Evolutionary conservation across 495 filamentous ascomycete genomes (phyloP), one percentile per base, ranked within the genome.

Genomic region (Mytilinidion resinicola): DNA sequence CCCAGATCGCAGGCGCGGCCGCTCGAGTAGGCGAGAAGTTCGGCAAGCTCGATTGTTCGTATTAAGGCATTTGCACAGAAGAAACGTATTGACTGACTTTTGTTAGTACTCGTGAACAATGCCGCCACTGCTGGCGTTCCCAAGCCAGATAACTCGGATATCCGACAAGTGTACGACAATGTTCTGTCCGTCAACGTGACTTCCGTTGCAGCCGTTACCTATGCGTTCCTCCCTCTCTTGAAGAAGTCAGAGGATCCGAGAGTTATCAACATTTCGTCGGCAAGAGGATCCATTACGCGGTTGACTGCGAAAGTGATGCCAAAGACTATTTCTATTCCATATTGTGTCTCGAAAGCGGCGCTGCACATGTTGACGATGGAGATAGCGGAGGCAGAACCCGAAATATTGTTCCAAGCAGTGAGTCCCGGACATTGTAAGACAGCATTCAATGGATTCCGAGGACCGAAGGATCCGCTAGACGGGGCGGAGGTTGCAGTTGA

Each of bases 401-500:
- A 48, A 11, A 49, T 60, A 15, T 20, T 47, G 50, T 55, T 55
- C 51, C 19, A 48, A 4, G 57, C 34, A 9, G 57, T 43, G 9
- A 15, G 15, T 15, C 57, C 57, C 1, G 51, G 57, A 33, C 17
- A 46, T 19, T 53, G 53, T 6, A 54, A 55, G 57, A 60, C 57
- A 6, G 51, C 57, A 7, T 55, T 60, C 19, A 60, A 56, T 39
- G 38, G 51, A 1, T 60, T 44, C 35, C 59, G 19, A 17, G 57
- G 57, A n/a, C 42, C 12, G 20, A 60, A 47, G 35, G 57, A 60
- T 44, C 57, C 57, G 51, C 33, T 57, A 25, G 57, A 55, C 4
- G 57, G 57, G 11, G 50, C 57, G 5, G 38, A 37, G 51, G 57
- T 53, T 5, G 57, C 48, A 21, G 30, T 53, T 7, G 35, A 19